phyloP scores from a whole-genome alignment of 108 stramenopile species.

The Cyclotella choctawhatcheeana region DNA sequence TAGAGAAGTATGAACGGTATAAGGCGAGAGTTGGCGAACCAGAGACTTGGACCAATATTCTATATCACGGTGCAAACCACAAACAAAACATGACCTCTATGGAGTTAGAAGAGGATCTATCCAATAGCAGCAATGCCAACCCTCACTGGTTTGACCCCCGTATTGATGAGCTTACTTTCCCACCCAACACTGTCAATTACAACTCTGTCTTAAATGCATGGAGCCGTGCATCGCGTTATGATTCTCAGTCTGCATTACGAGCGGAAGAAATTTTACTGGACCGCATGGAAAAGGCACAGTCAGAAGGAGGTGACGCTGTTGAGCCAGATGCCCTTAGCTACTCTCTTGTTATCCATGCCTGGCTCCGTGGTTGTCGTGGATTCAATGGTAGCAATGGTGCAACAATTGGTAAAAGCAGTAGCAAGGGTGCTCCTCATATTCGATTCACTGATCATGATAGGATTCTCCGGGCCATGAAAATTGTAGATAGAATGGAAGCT shows the following conservation, averaged over 20 bases:
- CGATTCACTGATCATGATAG: conserved; percentile 38
- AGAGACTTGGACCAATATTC: conserved; percentile 16
- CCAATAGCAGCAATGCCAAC: too few species aligned
- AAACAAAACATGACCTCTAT: too few species aligned
- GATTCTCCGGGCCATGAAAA: conserved; percentile 44
- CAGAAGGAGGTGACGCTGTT: conserved; percentile 63
- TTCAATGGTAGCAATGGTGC: background rate
- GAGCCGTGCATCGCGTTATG: conserved; percentile 50
- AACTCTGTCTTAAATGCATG: conserved; percentile 52
- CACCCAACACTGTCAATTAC: conserved; percentile 55
- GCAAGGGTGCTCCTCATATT: background rate
- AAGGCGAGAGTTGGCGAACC: conserved; percentile 40
- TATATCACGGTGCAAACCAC: too few species aligned
- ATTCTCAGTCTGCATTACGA: conserved; percentile 39
- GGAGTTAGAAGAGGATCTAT: too few species aligned
- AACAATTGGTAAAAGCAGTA: background rate
- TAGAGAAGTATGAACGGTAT: conserved; percentile 41
- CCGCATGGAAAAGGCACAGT: conserved; percentile 39
- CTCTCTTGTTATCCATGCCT: conserved; percentile 64
- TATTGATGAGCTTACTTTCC: conserved; percentile 46
- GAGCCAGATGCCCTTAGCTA: conserved; percentile 78
- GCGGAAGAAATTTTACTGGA: conserved; percentile 48
- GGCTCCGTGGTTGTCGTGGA: conserved; percentile 57
- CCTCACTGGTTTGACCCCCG: conserved; percentile 51
- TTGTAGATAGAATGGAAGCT: conserved; percentile 49